These are phyloP conservation scores for Neofusicoccum sp. DNA, from an alignment of 2,329 filamentous ascomycete genomes.

Conservation along the genomic window DNA sequence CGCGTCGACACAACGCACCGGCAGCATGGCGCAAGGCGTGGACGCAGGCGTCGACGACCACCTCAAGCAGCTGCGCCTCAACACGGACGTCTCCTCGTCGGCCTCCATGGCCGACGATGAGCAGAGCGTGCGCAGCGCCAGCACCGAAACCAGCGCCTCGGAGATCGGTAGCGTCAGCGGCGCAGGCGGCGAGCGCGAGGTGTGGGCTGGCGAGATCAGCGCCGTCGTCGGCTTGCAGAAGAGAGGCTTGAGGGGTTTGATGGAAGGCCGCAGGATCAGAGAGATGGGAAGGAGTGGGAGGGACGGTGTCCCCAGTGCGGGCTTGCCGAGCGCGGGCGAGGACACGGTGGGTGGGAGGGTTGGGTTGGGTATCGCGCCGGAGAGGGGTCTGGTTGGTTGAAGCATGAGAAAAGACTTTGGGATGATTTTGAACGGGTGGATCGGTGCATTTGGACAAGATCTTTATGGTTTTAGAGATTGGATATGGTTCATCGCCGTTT, in stretches of 20 bases:
- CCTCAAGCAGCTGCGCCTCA: constrained; percentile 46
- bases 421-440: not conserved
- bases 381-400: constrained; percentile 5
- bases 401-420: not conserved
- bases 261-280: constrained; percentile 87
- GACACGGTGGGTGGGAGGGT: not conserved
- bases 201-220: constrained; percentile 79
- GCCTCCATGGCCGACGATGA: constrained; percentile 28
- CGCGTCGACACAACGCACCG: constrained; percentile 30
- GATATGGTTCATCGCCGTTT: not conserved
- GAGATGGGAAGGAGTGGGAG: constrained; percentile 57
- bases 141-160: constrained; percentile 25
- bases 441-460: not conserved
- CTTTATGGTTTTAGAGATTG: not conserved
- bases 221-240: constrained; percentile 96
- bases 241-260: constrained; percentile 81
- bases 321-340: not conserved
- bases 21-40: constrained; percentile 35
- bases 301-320: not conserved
- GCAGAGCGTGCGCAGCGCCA: constrained; percentile 28
- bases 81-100: constrained; percentile 45
- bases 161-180: constrained; percentile 34
- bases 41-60: constrained; percentile 28
- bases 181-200: constrained; percentile 52
- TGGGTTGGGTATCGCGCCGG: constrained; percentile 1